phyloP scores from a whole-genome alignment of 768 basidiomycete genomes.

The Boletus rubescentipes region DNA sequence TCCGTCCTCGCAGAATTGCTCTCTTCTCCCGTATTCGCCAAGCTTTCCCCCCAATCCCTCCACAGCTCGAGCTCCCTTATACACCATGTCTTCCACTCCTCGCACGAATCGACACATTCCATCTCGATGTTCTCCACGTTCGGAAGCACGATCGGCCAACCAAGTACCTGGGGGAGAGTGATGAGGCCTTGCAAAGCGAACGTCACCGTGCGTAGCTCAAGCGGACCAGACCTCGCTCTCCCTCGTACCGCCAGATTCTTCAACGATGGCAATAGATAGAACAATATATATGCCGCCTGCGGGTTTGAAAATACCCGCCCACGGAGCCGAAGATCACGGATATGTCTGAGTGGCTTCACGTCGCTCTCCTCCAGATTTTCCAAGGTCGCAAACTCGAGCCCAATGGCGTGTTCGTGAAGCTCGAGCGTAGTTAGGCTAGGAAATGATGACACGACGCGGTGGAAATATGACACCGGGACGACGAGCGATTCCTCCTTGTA shows the following conservation, averaged over 20 bases:
- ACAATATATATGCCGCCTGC: constrained; percentile 15
- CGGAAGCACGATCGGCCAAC: constrained; percentile 11
- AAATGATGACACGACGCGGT: constrained; percentile 20
- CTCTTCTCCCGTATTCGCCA: background rate
- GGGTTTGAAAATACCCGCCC: constrained; percentile 13
- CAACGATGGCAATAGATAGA: constrained; percentile 15
- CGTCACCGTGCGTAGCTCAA: constrained; percentile 4
- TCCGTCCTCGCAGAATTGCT: background rate
- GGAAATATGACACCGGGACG: constrained; percentile 17
- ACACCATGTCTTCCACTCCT: constrained; percentile 7
- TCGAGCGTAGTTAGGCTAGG: constrained; percentile 21
- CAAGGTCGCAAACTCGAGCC: constrained; percentile 5
- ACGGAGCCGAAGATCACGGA: constrained; percentile 11
- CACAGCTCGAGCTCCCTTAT: constrained; percentile 13
- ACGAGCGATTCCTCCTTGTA: constrained; percentile 8
- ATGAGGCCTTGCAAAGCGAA: constrained; percentile 17
- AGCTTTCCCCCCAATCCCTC: constrained; percentile 4
- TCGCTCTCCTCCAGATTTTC: constrained; percentile 2
- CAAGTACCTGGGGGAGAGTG: background rate
- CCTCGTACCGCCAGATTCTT: constrained; percentile 13
- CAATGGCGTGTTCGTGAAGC: constrained; percentile 13
- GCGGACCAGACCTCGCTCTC: constrained; percentile 11
- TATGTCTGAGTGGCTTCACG: constrained; percentile 7
- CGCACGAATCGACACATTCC: constrained; percentile 7
- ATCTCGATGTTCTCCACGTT: constrained; percentile 13